A percentile compares a stretch with the other conserved stretches of the same genome.
Evolutionary conservation across 257 asterid species (phyloP).

Genomic region (Salvia rosmarinus): DNA sequence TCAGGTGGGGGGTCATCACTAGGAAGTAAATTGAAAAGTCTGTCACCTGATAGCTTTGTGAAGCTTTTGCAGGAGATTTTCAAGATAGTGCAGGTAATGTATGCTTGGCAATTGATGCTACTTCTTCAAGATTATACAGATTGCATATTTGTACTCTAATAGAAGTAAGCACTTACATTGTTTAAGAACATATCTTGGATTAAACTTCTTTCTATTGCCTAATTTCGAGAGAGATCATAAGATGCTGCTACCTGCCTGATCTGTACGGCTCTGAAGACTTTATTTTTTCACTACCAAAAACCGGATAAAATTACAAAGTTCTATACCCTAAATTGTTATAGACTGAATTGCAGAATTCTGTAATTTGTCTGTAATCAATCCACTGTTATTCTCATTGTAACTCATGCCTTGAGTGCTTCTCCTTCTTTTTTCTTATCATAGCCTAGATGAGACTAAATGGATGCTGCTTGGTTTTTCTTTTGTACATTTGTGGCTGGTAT

Average conservation of each 20-base stretch:
- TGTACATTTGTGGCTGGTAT: too few species aligned
- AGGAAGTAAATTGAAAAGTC: constrained; percentile 84
- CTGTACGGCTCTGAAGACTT: too few species aligned
- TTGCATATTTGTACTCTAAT: constrained; percentile 24
- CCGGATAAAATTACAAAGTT: constrained; percentile 9
- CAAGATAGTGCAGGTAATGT: constrained; percentile 91
- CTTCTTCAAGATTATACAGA: constrained; percentile 30
- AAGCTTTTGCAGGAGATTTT: constrained; percentile 86
- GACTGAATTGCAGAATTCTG: not conserved
- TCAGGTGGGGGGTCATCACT: constrained; percentile 93
- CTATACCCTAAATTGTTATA: constrained; percentile 1
- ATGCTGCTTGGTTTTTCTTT: too few species aligned
- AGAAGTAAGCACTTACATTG: constrained; percentile 14
- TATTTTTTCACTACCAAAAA: too few species aligned
- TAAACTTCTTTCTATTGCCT: constrained; percentile 8
- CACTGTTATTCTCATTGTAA: not conserved
- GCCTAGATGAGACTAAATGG: not conserved
- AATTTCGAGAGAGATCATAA: constrained; percentile 14
- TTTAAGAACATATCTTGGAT: not conserved
- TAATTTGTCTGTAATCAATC: not conserved
- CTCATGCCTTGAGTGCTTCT: constrained; percentile 3
- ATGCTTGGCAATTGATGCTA: constrained; percentile 41
- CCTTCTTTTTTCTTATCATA: not conserved
- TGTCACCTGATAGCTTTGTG: constrained; percentile 87
- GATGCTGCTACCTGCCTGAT: constrained; percentile 28